A percentile compares a stretch with the other conserved stretches of the same genome.
Conservation (phyloP, 169 alveolate species). For the Neospora caninum region DNA sequence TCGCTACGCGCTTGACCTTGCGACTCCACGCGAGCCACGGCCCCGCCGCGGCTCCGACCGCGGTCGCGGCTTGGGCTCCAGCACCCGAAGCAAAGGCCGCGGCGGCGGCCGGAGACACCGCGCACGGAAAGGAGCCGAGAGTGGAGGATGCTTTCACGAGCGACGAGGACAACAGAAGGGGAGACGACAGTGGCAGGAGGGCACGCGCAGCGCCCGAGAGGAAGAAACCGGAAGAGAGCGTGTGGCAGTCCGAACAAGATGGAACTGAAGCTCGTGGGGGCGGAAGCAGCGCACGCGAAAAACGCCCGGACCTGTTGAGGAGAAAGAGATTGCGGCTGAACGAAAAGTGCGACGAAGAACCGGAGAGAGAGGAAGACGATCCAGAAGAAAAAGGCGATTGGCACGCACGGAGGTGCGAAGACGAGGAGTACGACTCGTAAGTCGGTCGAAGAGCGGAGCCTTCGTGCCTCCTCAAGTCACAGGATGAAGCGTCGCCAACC, state of each 20-base stretch:
- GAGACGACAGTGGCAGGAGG: not conserved
- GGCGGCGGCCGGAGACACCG: not conserved
- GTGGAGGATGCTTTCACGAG: not conserved
- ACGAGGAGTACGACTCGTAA: not conserved
- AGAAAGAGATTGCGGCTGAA: not conserved
- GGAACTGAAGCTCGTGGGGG: not conserved
- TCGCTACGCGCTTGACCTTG: conserved; percentile 16
- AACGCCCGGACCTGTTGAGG: not conserved
- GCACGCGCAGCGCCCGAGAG: not conserved
- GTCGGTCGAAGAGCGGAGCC: not conserved
- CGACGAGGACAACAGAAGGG: not conserved
- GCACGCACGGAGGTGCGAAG: not conserved
- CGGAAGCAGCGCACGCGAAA: not conserved
- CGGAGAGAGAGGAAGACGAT: not conserved
- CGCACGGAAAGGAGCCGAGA: not conserved
- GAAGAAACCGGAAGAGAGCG: not conserved
- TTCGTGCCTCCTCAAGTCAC: not conserved
- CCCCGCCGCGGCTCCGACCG: conserved; percentile 24
- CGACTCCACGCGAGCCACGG: conserved; percentile 44
- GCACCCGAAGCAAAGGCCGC: conserved; percentile 19
- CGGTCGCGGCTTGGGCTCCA: not conserved
- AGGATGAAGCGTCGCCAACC: not conserved
- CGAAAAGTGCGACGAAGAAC: not conserved
- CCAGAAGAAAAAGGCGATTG: not conserved
- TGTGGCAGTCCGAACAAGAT: not conserved